Conservation (phyloP, 805 yeast species). For the Yamadazyma takamatsuzukensis region DNA sequence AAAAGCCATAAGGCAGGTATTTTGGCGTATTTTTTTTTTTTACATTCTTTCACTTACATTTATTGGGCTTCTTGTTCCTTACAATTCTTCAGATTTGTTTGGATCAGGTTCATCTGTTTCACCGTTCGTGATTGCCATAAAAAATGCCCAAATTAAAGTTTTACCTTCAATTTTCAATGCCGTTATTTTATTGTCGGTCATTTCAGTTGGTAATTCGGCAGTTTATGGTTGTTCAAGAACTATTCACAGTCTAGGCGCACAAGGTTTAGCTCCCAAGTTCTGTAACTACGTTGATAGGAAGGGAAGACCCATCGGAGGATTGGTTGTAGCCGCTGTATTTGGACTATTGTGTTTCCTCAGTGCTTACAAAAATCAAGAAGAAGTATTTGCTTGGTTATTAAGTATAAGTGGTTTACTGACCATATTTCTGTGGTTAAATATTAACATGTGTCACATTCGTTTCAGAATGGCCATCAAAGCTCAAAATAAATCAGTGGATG, state of each 20-base stretch:
- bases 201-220: conserved; percentile 76
- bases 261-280: conserved; percentile 60
- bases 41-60: conserved; percentile 31
- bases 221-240: conserved; percentile 73
- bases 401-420: conserved; percentile 40
- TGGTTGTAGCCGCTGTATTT: conserved; percentile 27
- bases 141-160: conserved; percentile 56
- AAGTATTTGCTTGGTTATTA: conserved; percentile 39
- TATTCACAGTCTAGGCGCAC: conserved; percentile 62
- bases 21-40: conserved; percentile 41
- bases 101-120: conserved; percentile 54
- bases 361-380: conserved; percentile 25
- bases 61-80: conserved; percentile 47
- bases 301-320: conserved; percentile 42
- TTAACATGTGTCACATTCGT: conserved; percentile 38
- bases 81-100: conserved; percentile 43
- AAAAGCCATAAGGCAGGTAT: conserved; percentile 40
- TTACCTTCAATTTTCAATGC: conserved; percentile 73
- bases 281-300: conserved; percentile 38
- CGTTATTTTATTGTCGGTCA: conserved; percentile 66
- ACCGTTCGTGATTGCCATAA: conserved; percentile 72
- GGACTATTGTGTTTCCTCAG: conserved; percentile 40
- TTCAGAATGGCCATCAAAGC: conserved; percentile 36
- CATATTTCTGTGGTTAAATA: conserved; percentile 39
- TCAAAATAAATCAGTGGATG: conserved; percentile 32